Base-by-base conservation (phyloP, 1,284 basidiomycete genomes). In the Melanopsichium pennsylvanicum region DNA sequence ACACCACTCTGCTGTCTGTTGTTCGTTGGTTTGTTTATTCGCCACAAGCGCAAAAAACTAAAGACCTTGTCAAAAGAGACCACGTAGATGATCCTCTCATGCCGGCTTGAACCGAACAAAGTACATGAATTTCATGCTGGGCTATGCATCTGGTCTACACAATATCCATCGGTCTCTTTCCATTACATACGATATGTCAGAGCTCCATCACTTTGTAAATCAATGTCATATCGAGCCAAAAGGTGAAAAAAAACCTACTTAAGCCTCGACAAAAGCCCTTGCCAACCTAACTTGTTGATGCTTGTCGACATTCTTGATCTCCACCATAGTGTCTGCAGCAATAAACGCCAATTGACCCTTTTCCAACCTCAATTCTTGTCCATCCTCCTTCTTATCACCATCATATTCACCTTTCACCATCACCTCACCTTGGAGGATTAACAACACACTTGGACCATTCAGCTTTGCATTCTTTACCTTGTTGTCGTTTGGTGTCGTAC, bases 261-360 rank as follows among this genome's bases (percentile, higher is more conserved):
- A 52, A 32, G 43, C 48, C 55, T 69, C 54, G 19, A 69, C 66
- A 44, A 69, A 69, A 27, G 66, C 66, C 38, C 66, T 55, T 5
- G 59, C 49, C 42, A 58, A 27, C n/a, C 25, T 21, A 2, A 23
- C 54, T 36, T 42, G n/a, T n/a, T n/a, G 33, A 3, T 12, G 41
- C 16, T 10, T 33, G 1, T 37, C 49, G 1, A 13, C 16, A 27
- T 37, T 45, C 4, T n/a, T 23, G 7, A 69, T 32, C 29, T 15
- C 10, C 23, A 92, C 81, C 60, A 84, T 83, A 3, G 85, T 84
- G 9, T 85, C 87, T 3, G 93, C 91, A n/a, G 88, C 91, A 21
- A 97, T 82, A 74, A 97, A 97, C 60, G 90, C 83, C 25, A 93
- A 91, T 60, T 89, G 88, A 8, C 95, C 96, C 71, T 82, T 22